A percentile compares a stretch with the other conserved stretches of the same genome.
Evolutionary conservation across 495 filamentous ascomycete species (phyloP).

Genomic region (Gamarada debralockiae): DNA sequence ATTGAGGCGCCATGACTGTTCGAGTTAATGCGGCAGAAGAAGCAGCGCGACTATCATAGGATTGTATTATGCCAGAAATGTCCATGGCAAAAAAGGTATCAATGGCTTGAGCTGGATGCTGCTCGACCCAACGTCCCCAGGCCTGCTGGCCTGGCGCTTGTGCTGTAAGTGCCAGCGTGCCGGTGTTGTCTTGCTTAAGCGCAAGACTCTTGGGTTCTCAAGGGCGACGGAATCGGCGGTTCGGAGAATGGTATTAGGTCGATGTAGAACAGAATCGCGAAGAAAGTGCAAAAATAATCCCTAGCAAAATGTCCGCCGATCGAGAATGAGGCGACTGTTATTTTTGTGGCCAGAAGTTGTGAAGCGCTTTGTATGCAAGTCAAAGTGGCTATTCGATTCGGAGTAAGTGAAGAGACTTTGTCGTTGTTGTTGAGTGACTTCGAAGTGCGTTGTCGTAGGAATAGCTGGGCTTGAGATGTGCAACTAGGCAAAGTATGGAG

Average conservation of each 20-base stretch:
- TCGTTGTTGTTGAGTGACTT: too few species aligned
- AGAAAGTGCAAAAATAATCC: not conserved
- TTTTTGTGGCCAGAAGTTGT: not conserved
- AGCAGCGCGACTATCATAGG: conserved; percentile 22
- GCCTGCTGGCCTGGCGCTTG: conserved; percentile 24
- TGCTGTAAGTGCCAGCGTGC: conserved; percentile 29
- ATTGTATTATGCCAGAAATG: conserved; percentile 24
- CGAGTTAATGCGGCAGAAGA: conserved; percentile 15
- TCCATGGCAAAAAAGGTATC: conserved; percentile 25
- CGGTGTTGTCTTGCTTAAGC: conserved; percentile 27
- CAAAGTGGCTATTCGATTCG: not conserved
- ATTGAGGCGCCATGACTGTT: conserved; percentile 25
- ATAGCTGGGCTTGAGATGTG: conserved; percentile 14
- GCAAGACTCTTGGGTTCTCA: conserved; percentile 19
- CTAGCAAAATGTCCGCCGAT: not conserved
- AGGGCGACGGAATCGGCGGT: not conserved
- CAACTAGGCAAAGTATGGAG: conserved; percentile 15
- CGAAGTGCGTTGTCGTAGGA: not conserved
- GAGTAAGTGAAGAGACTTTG: not conserved
- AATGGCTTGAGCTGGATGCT: conserved; percentile 16
- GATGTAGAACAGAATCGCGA: not conserved
- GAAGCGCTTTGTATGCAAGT: not conserved
- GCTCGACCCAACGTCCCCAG: conserved; percentile 27
- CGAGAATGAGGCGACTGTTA: not conserved
- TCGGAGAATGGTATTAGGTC: not conserved